Conservation (phyloP, 805 yeast species). For the Lipomyces yamanashiensis region DNA sequence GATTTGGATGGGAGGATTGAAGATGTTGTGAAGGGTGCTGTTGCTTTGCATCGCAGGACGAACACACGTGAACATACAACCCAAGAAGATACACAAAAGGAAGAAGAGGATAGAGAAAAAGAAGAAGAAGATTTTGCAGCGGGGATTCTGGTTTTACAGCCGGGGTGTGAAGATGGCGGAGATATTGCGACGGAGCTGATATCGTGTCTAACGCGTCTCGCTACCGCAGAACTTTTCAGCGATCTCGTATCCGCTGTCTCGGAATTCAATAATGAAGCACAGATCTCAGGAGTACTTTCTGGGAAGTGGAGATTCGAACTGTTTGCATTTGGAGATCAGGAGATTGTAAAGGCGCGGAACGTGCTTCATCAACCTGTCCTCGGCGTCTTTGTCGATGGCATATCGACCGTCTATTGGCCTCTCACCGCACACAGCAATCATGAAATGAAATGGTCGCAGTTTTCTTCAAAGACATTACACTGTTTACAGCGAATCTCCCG, state of each 20-base stretch:
- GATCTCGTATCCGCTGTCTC: not conserved
- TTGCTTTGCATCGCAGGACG: not conserved
- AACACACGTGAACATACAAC: not conserved
- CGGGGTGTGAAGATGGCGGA: not conserved
- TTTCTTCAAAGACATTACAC: not conserved
- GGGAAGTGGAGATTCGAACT: not conserved
- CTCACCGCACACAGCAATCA: not conserved
- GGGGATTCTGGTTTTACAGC: constrained; percentile 7
- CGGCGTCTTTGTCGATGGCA: constrained; percentile 23
- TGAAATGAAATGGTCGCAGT: not conserved
- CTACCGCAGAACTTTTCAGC: constrained; percentile 9
- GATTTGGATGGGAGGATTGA: constrained; percentile 33
- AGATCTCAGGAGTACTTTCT: not conserved
- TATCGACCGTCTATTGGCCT: constrained; percentile 21
- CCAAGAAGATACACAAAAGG: not conserved
- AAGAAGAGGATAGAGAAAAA: not conserved
- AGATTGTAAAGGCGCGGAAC: not conserved
- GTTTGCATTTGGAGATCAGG: constrained; percentile 3
- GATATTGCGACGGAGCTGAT: not conserved
- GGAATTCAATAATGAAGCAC: not conserved
- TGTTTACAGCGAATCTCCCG: constrained; percentile 1
- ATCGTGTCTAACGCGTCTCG: constrained; percentile 5
- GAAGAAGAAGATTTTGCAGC: not conserved
- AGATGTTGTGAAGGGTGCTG: not conserved
- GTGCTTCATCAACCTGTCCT: constrained; percentile 5